Base-by-base conservation (phyloP, 2,329 filamentous ascomycete species). In the Hypoxylon sp. region DNA sequence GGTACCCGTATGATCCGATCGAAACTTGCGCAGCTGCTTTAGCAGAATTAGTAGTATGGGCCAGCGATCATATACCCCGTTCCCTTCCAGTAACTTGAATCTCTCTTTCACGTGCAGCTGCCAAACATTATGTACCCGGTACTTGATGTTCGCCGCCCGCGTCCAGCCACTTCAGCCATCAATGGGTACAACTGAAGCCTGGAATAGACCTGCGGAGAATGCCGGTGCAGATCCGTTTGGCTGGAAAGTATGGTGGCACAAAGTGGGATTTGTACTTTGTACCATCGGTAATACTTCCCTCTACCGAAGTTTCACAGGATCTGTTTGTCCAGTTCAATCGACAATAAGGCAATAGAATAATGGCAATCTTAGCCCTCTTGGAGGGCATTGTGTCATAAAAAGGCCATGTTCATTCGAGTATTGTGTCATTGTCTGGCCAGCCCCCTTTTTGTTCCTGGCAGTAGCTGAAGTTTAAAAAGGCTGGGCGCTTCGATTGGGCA, bases 381-480 rank as follows among this genome's bases (percentile, higher is more conserved):
- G 7, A 41, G 7, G 16, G 37, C 30, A 56, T 53, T 61, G 57
- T 65, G 25, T 47, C 19, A 30, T 27, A 51, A 9, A 65, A 61
- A 56, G 51, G 43, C 46, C 16, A 47, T 53, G 50, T 57, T 65
- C 47, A 29, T 47, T 32, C 23, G 4, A 25, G n/a, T 43, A 60
- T 39, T 47, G 41, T 54, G 53, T 54, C 32, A 63, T 63, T 53
- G 51, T 52, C 27, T 48, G 11, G 19, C 32, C 39, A 56, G 34
- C 54, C 53, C 45, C 34, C 16, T 50, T 57, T 65, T 43, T 45
- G 19, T 37, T 25, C 21, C 43, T 56, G 45, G 19, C n/a, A 39
- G 19, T 54, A 59, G 21, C 25, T 27, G n/a, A 43, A 59, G 53
- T 58, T 62, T 12, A 34, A 58, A 57, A 62, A 61, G 45, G 46